Evolutionary conservation across 225 moss, liverwort and hornwort species (phyloP).

Genomic region (Ulota crispa): DNA sequence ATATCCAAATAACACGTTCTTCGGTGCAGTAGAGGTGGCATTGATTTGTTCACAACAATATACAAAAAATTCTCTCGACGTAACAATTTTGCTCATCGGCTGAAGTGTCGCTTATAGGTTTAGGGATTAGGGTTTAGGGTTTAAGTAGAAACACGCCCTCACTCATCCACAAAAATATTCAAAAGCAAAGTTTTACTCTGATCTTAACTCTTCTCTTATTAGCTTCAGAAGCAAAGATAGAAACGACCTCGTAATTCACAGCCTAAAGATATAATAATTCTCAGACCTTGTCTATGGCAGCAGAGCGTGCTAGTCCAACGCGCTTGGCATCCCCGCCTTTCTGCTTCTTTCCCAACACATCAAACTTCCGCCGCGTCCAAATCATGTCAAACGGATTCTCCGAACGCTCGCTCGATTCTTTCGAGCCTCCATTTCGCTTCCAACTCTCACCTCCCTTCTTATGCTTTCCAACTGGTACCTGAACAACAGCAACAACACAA

Average conservation of each 20-base stretch:
- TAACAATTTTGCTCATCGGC: background rate
- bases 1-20: background rate
- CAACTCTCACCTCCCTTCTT: slow-evolving; percentile 32
- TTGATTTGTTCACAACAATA: background rate
- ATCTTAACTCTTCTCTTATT: background rate
- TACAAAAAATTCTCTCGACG: background rate
- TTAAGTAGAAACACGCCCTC: background rate
- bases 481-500: background rate
- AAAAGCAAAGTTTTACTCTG: background rate
- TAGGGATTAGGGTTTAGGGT: too few species aligned
- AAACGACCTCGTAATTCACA: slow-evolving; percentile 21
- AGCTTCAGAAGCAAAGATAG: background rate
- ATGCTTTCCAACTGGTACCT: slow-evolving; percentile 37
- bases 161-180: background rate
- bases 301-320: slow-evolving; percentile 78
- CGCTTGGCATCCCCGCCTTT: slow-evolving; percentile 76
- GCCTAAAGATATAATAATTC: background rate
- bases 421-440: slow-evolving; percentile 31
- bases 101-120: background rate
- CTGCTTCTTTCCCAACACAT: slow-evolving; percentile 94
- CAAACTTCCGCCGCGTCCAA: slow-evolving; percentile 90
- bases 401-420: slow-evolving; percentile 15
- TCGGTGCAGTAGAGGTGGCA: too few species aligned
- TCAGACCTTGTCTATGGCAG: slow-evolving; percentile 82
- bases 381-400: slow-evolving; percentile 85